Evolutionary conservation across 345 rosid genomes (phyloP).

Genomic region (Lenwebbia sp.): DNA sequence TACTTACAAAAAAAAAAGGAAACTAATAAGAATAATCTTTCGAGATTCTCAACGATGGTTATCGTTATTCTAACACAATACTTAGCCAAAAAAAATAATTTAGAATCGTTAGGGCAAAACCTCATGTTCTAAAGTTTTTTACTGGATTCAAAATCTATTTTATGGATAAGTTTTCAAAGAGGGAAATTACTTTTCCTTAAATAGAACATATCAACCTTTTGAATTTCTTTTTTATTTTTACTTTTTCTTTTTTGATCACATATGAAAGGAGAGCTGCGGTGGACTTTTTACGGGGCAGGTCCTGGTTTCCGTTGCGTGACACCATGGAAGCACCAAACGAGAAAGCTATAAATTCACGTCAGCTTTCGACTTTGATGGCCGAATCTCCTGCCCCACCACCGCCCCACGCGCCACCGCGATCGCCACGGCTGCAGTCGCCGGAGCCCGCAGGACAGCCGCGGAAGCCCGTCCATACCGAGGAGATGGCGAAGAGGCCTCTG

Average conservation of each 20-base stretch:
- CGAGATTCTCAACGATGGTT: neutral
- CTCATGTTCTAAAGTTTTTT: neutral
- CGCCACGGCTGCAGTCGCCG: neutral
- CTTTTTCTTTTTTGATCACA: neutral
- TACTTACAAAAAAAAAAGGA: neutral
- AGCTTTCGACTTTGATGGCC: neutral
- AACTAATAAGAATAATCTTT: fast-evolving
- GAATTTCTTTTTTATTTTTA: neutral
- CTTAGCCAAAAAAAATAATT: neutral
- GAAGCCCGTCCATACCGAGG: neutral
- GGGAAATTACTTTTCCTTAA: neutral
- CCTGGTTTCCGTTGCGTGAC: neutral
- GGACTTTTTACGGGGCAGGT: neutral
- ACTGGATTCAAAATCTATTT: neutral
- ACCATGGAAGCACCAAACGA: neutral
- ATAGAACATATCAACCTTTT: neutral
- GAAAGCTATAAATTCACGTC: neutral
- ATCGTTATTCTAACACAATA: neutral
- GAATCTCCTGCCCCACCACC: neutral
- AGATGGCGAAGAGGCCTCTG: conserved; percentile 10
- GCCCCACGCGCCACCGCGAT: neutral
- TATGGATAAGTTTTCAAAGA: neutral
- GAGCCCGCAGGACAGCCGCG: neutral
- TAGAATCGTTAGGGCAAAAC: neutral
- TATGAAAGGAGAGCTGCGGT: neutral